Evolutionary conservation across 352 stramenopile species (phyloP), one percentile per base, ranked within the genome.

Genomic region (Pythium plurisporium): DNA sequence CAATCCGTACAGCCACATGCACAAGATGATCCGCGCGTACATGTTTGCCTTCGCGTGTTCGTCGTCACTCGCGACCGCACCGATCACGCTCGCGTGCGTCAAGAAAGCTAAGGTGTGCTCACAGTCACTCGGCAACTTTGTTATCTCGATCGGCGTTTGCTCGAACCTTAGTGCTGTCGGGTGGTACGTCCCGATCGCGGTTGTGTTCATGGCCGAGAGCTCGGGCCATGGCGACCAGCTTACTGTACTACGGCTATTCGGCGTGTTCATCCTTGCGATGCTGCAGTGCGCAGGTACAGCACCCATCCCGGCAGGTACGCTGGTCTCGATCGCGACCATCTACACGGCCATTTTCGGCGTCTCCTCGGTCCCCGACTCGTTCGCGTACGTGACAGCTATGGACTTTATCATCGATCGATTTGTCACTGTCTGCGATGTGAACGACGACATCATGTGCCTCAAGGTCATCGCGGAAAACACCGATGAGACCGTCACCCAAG

Each of bases 1-100:
- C 56, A 90, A 88, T 59, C 82, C 82, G 40, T 92, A 86, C 67
- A 40, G 52, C 17, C 71, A 89, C 70, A 88, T 90, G 74, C 54
- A 58, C 25, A 58, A 82, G 42, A 84, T 92, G 72, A 30, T 76
- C 34, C 76, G 67, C 2, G 74, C 79, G 9, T 88, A 89, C 54
- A 59, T 83, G 9, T 89, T 89, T 37, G 71, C 82, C 1, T 89
- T 90, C 48, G 73, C 67, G 3, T 82, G 69, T 5, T 71, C 82
- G 2, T 92, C 82, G 37, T 90, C 79, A 4, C 51, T 91, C 29
- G 80, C 76, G 10, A 86, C 80, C 4, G 69, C 80, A n/a, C 80
- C 78, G 4, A 70, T 90, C 4, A 87, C 80, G 11, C 69, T 92
- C 26, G 62, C 64, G 8, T 89, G 78, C 48, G 54, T 92, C 9